Base-by-base conservation (phyloP, 1,284 basidiomycete species). In the Fomitopsis betulina region DNA sequence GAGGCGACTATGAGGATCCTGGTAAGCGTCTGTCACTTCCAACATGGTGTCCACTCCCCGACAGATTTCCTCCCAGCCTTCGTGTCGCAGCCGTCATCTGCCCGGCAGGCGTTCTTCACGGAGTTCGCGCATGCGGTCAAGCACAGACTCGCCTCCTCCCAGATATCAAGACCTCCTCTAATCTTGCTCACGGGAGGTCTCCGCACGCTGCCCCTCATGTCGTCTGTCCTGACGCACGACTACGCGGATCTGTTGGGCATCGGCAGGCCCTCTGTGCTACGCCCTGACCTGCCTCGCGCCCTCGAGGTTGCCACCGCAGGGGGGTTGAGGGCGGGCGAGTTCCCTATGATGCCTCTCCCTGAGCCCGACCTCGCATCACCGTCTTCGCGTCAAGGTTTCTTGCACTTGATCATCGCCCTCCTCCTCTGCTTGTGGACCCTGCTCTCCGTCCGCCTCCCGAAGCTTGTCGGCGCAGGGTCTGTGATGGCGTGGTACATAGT, bases 181-280 rank as follows among this genome's bases (percentile, higher is more conserved):
- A 78, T 95, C 63, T 74, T 93, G 42, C 80, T 96, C 27, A 96
- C 93, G 0, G 93, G 93, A 19, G 93, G 92, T 15, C 78, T 96
- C 43, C 77, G 80, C 19, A 85, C 87, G 0, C 81, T 85, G 10
- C 73, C 76, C 0, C 80, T 85, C 35, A 78, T 94, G 57, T 72
- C 79, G 12, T 71, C 75, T 8, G 90, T 82, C 5, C 74, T 90
- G 19, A 64, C 65, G 0, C 72, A 76, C 17, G 73, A 70, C 12
- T 82, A 91, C 62, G 81, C 91, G 0, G 81, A 95, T 67, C 76
- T 94, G 30, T 76, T 93, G 32, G 93, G 93, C 0, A 76, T 95
- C 25, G 93, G 86, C n/a, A 78, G 93, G 56, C 76, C 78, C 1
- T 80, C 91, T 0, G 74, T 91, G 9, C 69, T 87, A 3, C 79